These are phyloP conservation scores for Globisporangium sylvaticum DNA, from an alignment of 352 stramenopile species.

Conservation along the genomic window DNA sequence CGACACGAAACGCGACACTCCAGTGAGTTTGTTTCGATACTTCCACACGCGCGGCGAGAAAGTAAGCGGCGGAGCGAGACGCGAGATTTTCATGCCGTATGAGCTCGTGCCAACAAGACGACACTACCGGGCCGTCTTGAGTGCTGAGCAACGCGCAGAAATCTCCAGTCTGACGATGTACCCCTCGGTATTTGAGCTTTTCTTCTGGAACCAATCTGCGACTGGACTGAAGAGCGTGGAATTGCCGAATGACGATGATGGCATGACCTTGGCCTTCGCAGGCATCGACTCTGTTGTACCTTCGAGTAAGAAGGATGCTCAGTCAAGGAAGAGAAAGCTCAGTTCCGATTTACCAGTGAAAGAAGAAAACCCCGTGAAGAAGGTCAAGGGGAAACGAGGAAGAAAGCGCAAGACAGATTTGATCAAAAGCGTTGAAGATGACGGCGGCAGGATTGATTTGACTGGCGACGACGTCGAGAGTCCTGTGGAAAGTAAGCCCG, in stretches of 20 bases:
- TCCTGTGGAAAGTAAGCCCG: not conserved
- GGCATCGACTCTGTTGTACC: not conserved
- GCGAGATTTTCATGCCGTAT: conserved; percentile 65
- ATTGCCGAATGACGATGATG: not conserved
- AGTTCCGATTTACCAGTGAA: conserved; percentile 18
- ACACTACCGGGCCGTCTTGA: conserved; percentile 45
- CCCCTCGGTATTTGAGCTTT: conserved; percentile 26
- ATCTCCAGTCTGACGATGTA: conserved; percentile 37
- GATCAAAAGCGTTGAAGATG: conserved; percentile 8
- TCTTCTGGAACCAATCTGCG: conserved; percentile 4
- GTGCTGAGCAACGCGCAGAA: conserved; percentile 34
- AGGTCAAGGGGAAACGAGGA: conserved; percentile 21
- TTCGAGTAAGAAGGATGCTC: conserved; percentile 3
- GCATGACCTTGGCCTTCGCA: not conserved
- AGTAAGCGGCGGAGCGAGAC: conserved; percentile 44
- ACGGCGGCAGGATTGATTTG: conserved; percentile 27
- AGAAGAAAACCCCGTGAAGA: conserved; percentile 25
- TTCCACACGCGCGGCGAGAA: conserved; percentile 76
- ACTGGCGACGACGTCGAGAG: conserved; percentile 17
- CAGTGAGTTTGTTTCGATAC: conserved; percentile 80
- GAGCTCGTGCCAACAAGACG: conserved; percentile 53
- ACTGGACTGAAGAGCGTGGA: not conserved
- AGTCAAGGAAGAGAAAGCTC: conserved; percentile 37
- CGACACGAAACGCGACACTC: conserved; percentile 70
- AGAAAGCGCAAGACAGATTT: conserved; percentile 8